Evolutionary conservation across 805 yeast genomes (phyloP), one percentile per base, ranked within the genome.

Genomic region (Yarrowia sp.): DNA sequence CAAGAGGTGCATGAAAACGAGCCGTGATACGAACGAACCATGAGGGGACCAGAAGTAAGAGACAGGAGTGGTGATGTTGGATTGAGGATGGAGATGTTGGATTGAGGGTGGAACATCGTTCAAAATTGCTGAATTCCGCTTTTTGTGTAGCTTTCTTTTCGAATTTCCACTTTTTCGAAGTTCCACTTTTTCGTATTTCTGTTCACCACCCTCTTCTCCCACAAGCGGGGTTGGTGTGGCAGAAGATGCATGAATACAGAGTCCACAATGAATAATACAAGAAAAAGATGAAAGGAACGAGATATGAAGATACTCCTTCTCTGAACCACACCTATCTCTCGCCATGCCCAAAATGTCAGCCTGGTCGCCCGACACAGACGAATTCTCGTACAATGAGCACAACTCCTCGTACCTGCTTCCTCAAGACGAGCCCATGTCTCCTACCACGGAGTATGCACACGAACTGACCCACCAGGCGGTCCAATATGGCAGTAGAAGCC

Each of bases 381-480:
- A 38, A 2, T 52, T 36, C 4, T 36, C 58, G 13, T 38, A 52
- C 58, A 9, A 12, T 15, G 36, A 34, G 30, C 40, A 17, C 42
- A 10, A 34, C 3, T 19, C 7, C 44, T 24, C 30, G 30, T 3
- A 36, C 9, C 33, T 36, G 43, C 58, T 36, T 20, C 58, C 43
- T 13, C 30, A 52, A 19, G 58, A 52, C 7, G 58, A 52, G 12
- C 43, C 58, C 58, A 34, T 52, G 58, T 52, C 58, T 9, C 58
- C 58, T 13, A 52, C 58, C 9, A n/a, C 58, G 13, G 58, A 52
- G 43, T 52, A 52, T 15, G 58, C 58, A 20, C 58, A 52, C 33
- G 58, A 52, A n/a, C 42, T 52, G 33, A 52, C 43, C 43, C 58
- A 52, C 33, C 33, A 20, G 33, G 43, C 43, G 4, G 58, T 38